These are phyloP conservation scores for Gomphus sp. DNA, from an alignment of 1,284 basidiomycete genomes.

Conservation along the genomic window DNA sequence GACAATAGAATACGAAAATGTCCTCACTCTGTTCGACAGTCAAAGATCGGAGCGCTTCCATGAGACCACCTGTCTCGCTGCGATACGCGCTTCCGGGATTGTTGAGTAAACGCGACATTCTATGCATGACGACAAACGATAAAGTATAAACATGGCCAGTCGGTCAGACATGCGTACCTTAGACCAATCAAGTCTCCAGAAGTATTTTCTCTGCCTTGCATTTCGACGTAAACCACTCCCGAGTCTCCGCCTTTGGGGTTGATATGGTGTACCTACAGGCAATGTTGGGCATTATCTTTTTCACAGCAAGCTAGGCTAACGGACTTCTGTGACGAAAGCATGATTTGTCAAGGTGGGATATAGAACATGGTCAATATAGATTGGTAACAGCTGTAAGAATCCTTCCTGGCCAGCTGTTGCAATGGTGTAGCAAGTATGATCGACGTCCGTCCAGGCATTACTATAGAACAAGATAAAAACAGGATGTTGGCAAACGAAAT, in stretches of 20 bases:
- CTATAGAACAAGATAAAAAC: neutral
- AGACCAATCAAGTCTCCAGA: slow-evolving; percentile 86
- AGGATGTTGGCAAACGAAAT: neutral
- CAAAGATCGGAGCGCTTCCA: slow-evolving; percentile 83
- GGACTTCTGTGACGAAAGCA: slow-evolving; percentile 86
- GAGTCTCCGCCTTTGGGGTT: slow-evolving; percentile 87
- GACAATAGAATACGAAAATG: neutral
- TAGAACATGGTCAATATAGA: slow-evolving; percentile 96
- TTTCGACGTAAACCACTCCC: slow-evolving; percentile 96
- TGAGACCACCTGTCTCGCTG: slow-evolving; percentile 94
- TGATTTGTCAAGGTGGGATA: slow-evolving; percentile 92
- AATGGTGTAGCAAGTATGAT: slow-evolving; percentile 92
- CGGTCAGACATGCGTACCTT: slow-evolving; percentile 35
- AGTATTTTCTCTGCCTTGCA: slow-evolving; percentile 97
- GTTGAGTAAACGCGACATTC: slow-evolving; percentile 75
- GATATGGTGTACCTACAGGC: slow-evolving; percentile 77
- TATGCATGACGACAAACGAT: slow-evolving; percentile 21
- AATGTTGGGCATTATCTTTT: slow-evolving; percentile 12
- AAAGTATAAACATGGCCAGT: neutral
- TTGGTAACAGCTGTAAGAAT: slow-evolving; percentile 88
- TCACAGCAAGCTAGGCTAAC: slow-evolving; percentile 9
- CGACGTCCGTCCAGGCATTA: slow-evolving; percentile 79
- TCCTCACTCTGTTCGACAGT: slow-evolving; percentile 82
- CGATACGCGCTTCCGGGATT: slow-evolving; percentile 83
- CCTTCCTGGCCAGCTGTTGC: slow-evolving; percentile 97